A percentile compares a stretch with the other conserved stretches of the same genome.
phyloP scores from a whole-genome alignment of 768 basidiomycete genomes.

The Termitomyces sp. region DNA sequence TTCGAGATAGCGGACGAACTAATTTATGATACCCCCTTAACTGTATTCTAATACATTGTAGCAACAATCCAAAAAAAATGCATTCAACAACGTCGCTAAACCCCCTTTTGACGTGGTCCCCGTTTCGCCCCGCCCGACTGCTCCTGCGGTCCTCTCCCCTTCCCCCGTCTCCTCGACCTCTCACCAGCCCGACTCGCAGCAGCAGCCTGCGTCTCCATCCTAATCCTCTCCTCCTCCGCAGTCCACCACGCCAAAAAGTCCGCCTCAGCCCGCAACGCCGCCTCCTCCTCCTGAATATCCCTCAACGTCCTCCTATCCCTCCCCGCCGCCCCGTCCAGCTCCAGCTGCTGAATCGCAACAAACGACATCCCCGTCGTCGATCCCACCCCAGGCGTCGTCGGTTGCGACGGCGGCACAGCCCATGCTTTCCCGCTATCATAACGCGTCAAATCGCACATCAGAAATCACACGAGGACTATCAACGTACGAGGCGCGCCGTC shows the following conservation, averaged over 20 bases:
- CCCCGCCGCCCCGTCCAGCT: slow-evolving; percentile 40
- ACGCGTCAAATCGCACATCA: background rate
- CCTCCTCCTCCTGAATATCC: slow-evolving; percentile 87
- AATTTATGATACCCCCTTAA: slow-evolving; percentile 1
- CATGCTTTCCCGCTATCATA: slow-evolving; percentile 51
- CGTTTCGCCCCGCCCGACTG: background rate
- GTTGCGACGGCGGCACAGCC: slow-evolving; percentile 23
- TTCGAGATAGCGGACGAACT: background rate
- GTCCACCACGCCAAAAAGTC: slow-evolving; percentile 91
- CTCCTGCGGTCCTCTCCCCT: background rate
- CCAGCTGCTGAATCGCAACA: slow-evolving; percentile 78
- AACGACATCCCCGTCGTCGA: slow-evolving; percentile 53
- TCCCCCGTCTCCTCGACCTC: background rate
- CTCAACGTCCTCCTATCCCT: slow-evolving; percentile 60
- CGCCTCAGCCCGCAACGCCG: slow-evolving; percentile 55
- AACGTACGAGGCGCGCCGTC: slow-evolving; percentile 47
- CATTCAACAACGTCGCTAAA: too few relatives aligned
- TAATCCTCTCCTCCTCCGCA: slow-evolving; percentile 72
- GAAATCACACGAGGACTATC: background rate
- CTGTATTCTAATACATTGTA: background rate
- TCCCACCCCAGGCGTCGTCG: slow-evolving; percentile 21
- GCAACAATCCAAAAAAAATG: too few relatives aligned
- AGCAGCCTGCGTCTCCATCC: slow-evolving; percentile 28
- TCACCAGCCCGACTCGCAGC: background rate
- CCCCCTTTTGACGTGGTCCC: slow-evolving; percentile 2